phyloP scores from a whole-genome alignment of 2,329 filamentous ascomycete genomes.

The Penicillium psychrosexuale region DNA sequence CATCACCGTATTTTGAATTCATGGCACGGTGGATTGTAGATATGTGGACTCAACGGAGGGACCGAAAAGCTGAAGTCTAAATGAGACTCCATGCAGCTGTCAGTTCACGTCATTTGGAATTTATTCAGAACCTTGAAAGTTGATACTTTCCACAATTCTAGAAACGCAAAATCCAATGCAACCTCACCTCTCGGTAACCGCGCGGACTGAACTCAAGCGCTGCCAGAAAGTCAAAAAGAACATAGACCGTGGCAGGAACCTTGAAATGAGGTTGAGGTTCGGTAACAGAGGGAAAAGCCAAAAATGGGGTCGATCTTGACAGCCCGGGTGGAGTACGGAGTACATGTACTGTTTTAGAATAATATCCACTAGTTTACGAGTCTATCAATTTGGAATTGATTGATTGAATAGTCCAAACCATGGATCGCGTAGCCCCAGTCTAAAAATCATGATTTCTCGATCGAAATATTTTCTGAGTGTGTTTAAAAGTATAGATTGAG shows the following conservation, averaged over 20 bases:
- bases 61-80: not conserved
- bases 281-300: not conserved
- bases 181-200: not conserved
- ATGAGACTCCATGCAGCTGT: not conserved
- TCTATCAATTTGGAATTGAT: not conserved
- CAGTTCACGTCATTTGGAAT: not conserved
- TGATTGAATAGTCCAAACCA: not conserved
- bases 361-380: conserved; percentile 15
- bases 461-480: conserved; percentile 13
- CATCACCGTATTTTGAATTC: no score
- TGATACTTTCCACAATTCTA: not conserved
- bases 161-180: not conserved
- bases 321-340: not conserved
- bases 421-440: not conserved
- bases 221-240: conserved; percentile 6
- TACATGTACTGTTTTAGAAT: not conserved
- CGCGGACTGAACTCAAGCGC: conserved; percentile 11
- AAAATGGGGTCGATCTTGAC: conserved; percentile 11
- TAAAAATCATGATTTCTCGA: not conserved
- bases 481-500: not conserved
- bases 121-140: not conserved
- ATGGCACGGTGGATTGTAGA: not conserved
- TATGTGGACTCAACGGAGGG: not conserved
- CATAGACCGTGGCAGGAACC: not conserved
- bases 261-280: not conserved